Evolutionary conservation across 2,329 filamentous ascomycete genomes (phyloP).

Genomic region (Basipetospora chlamydospora): DNA sequence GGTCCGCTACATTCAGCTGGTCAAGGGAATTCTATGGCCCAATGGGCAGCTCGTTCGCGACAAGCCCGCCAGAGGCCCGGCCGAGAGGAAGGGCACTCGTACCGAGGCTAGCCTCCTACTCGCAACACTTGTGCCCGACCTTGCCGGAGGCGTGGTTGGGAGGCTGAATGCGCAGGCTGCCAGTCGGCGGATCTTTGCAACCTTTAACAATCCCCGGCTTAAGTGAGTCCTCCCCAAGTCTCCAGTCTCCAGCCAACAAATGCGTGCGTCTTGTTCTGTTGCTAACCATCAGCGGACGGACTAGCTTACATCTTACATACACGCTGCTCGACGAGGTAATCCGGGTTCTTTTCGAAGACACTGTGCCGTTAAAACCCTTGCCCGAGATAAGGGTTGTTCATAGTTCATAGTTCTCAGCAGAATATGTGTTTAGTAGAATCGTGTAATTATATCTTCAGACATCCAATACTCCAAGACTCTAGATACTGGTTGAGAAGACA

Average conservation of each 20-base stretch:
- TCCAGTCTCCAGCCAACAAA: too few species aligned
- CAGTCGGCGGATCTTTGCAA: constrained; percentile 75
- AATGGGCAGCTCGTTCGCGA: constrained; percentile 40
- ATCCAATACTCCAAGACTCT: too few species aligned
- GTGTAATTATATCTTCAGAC: too few species aligned
- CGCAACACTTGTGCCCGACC: constrained; percentile 75
- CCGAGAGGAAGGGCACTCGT: constrained; percentile 66
- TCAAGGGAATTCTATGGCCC: constrained; percentile 75
- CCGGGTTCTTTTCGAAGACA: constrained; percentile 39
- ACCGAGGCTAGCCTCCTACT: constrained; percentile 83
- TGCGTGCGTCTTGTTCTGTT: background rate
- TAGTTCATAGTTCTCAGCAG: too few species aligned
- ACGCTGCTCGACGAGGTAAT: constrained; percentile 59
- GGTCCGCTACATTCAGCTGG: constrained; percentile 55
- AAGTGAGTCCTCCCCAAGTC: constrained; percentile 47
- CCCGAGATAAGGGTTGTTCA: too few species aligned
- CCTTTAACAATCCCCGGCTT: constrained; percentile 76
- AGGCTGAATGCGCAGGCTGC: constrained; percentile 82
- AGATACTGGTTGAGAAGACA: too few species aligned
- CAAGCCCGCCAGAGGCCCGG: constrained; percentile 42
- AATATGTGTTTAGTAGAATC: too few species aligned
- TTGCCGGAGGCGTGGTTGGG: constrained; percentile 87
- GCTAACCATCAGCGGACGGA: constrained; percentile 10
- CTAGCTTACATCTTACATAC: constrained; percentile 52
- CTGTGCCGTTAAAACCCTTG: too few species aligned